A percentile compares a stretch with the other conserved stretches of the same genome.
Conservation (phyloP, 2,329 filamentous ascomycete species). For the Hortaea werneckii region DNA sequence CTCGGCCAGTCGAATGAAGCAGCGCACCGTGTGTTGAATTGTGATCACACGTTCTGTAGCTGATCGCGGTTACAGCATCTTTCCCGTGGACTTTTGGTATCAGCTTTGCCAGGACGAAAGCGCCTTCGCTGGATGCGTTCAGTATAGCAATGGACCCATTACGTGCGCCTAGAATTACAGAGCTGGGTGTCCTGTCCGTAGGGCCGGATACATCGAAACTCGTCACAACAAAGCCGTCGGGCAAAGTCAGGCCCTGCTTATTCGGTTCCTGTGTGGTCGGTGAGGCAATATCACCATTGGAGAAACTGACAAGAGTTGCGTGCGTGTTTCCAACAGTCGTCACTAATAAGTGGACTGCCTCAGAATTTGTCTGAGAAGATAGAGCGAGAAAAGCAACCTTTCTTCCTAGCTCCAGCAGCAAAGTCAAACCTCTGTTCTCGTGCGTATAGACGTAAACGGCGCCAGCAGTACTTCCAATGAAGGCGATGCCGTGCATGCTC, state of each 20-base stretch:
- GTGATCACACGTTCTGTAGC: constrained; percentile 13
- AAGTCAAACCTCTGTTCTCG: not conserved
- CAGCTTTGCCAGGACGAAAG: not conserved
- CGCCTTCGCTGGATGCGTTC: not conserved
- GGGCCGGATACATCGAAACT: constrained; percentile 28
- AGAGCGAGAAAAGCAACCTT: not conserved
- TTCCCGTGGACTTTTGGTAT: constrained; percentile 32
- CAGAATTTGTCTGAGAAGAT: not conserved
- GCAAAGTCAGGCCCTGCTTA: constrained; percentile 11
- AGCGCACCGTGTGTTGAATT: constrained; percentile 22
- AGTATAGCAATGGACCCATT: constrained; percentile 42
- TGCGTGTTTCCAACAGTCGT: not conserved
- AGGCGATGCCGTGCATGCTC: constrained; percentile 30
- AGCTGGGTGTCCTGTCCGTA: not conserved
- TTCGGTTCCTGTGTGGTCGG: no score
- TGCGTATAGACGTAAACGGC: constrained; percentile 30
- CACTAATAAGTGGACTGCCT: not conserved
- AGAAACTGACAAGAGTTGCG: no score
- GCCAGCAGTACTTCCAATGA: constrained; percentile 39
- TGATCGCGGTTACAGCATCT: constrained; percentile 61
- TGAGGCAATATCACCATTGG: no score
- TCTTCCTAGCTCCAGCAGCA: not conserved
- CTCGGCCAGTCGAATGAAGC: constrained; percentile 64
- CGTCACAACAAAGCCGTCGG: constrained; percentile 42
- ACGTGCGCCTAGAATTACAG: constrained; percentile 41